Conservation (phyloP, 805 yeast species). For the Candida chilensis region DNA sequence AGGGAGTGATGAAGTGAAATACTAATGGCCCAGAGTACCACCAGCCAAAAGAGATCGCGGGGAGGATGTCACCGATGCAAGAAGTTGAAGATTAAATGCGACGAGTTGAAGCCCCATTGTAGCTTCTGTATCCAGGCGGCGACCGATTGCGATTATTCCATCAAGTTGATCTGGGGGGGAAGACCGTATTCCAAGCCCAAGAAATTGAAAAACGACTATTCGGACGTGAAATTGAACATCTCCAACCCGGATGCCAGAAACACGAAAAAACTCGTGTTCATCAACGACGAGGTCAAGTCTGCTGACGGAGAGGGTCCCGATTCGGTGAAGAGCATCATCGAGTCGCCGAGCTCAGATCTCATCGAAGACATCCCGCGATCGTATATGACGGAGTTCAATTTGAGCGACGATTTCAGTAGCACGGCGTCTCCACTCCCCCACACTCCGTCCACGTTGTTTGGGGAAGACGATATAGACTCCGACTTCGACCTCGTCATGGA, state of each 20-base stretch:
- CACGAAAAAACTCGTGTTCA: not conserved
- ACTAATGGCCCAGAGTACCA: too few species aligned
- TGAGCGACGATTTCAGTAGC: not conserved
- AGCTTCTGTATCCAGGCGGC: conserved; percentile 19
- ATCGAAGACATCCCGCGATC: not conserved
- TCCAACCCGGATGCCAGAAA: not conserved
- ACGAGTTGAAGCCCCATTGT: conserved; percentile 26
- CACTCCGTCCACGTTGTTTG: not conserved
- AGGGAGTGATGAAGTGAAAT: too few species aligned
- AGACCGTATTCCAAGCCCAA: conserved; percentile 19
- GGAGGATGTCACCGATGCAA: conserved; percentile 33
- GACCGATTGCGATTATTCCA: conserved; percentile 23
- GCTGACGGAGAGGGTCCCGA: not conserved
- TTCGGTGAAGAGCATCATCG: not conserved
- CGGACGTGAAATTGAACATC: not conserved
- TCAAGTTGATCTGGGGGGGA: conserved; percentile 34
- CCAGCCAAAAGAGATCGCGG: too few species aligned
- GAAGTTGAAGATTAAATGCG: conserved; percentile 26
- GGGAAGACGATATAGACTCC: not conserved
- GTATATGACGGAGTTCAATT: too few species aligned
- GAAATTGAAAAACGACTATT: too few species aligned
- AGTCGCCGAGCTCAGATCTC: not conserved
- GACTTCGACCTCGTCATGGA: not conserved
- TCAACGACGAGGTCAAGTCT: not conserved
- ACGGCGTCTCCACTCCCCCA: not conserved